A percentile compares a stretch with the other conserved stretches of the same genome.
These are phyloP conservation scores for Penicillium hesseltinei DNA, from an alignment of 2,329 filamentous ascomycete species.

Conservation along the genomic window DNA sequence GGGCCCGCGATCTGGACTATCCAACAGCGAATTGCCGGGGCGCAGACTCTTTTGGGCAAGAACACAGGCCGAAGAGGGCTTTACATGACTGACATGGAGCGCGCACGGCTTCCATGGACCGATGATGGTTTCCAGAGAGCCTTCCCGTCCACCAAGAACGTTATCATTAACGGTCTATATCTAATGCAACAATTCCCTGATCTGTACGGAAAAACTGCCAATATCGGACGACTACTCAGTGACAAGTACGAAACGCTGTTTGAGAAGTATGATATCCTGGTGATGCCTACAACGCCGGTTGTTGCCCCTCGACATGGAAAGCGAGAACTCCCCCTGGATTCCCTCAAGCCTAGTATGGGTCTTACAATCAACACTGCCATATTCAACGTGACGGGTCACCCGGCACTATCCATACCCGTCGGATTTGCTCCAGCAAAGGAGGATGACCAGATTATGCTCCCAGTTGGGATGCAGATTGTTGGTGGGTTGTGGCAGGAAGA, in stretches of 20 bases:
- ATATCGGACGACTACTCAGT: constrained; percentile 39
- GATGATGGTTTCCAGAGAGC: constrained; percentile 51
- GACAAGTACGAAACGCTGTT: constrained; percentile 45
- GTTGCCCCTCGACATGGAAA: constrained; percentile 27
- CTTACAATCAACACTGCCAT: constrained; percentile 56
- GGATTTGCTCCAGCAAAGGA: constrained; percentile 42
- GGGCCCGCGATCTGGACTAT: constrained; percentile 52
- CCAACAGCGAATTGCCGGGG: constrained; percentile 41
- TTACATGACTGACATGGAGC: constrained; percentile 52
- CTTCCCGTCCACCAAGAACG: constrained; percentile 46
- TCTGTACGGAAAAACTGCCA: constrained; percentile 43
- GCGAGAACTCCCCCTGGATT: constrained; percentile 25
- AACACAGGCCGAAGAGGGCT: constrained; percentile 50
- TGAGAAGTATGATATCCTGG: constrained; percentile 39
- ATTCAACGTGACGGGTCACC: constrained; percentile 59
- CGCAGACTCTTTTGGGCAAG: constrained; percentile 44
- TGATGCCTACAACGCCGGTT: constrained; percentile 41
- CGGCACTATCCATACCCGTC: constrained; percentile 53
- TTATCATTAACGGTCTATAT: constrained; percentile 43
- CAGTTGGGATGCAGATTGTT: constrained; percentile 57
- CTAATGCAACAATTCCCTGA: constrained; percentile 40
- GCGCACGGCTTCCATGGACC: constrained; percentile 48
- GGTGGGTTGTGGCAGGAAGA: constrained; percentile 38
- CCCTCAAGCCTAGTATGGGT: constrained; percentile 46
- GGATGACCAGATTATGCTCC: constrained; percentile 37